Conservation (phyloP, 495 filamentous ascomycete species). For the Penicilliopsis zonata region DNA sequence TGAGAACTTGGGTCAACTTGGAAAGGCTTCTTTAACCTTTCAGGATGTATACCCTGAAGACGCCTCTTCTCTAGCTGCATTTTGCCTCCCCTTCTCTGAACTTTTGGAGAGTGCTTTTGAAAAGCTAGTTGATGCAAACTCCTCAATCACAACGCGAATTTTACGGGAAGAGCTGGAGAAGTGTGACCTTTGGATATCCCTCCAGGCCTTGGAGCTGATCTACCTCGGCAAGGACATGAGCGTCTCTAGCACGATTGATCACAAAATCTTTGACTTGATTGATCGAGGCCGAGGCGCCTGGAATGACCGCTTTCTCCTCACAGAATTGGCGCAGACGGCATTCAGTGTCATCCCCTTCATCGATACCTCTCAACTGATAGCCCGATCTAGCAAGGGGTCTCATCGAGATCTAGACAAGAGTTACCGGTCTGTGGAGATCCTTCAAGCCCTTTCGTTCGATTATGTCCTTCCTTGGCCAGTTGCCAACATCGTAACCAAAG, state of each 20-base stretch:
- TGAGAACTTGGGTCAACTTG: constrained; percentile 5
- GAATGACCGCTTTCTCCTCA: constrained; percentile 75
- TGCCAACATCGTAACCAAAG: constrained; percentile 62
- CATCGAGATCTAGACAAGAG: constrained; percentile 4
- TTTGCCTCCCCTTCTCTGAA: constrained; percentile 60
- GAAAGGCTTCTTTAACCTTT: constrained; percentile 39
- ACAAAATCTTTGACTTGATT: constrained; percentile 64
- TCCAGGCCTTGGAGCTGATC: constrained; percentile 57
- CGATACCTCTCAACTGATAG: constrained; percentile 46
- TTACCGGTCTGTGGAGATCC: constrained; percentile 32
- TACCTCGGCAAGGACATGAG: constrained; percentile 66
- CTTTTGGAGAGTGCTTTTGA: constrained; percentile 59
- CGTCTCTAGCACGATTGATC: constrained; percentile 46
- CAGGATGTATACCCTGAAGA: constrained; percentile 36
- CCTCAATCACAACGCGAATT: constrained; percentile 51
- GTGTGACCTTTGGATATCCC: constrained; percentile 51
- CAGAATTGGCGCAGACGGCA: constrained; percentile 61
- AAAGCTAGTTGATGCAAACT: constrained; percentile 57
- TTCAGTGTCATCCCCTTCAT: constrained; percentile 41
- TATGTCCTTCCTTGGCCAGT: constrained; percentile 73
- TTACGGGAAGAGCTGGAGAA: constrained; percentile 55
- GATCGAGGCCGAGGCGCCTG: constrained; percentile 54
- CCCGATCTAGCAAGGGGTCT: constrained; percentile 25
- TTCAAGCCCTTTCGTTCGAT: constrained; percentile 44
- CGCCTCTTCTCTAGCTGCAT: constrained; percentile 4